Evolutionary conservation across 139 green algal species (phyloP).

Genomic region (Chlamydomonas schloesseri): DNA sequence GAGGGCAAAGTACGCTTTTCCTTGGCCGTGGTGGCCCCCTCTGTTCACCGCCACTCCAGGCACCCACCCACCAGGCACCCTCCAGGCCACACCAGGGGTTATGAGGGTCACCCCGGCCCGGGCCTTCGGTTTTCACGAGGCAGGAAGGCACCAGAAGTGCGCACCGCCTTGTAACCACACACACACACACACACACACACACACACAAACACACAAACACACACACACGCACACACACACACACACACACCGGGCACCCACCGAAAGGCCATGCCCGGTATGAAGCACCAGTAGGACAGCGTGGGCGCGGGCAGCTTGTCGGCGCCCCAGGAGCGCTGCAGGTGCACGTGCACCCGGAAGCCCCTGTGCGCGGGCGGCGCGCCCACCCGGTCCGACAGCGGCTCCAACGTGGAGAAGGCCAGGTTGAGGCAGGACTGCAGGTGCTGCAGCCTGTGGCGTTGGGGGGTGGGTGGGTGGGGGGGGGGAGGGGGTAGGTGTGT

Average conservation of each 20-base stretch:
- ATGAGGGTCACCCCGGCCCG: no score
- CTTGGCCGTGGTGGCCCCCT: no score
- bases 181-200: no score
- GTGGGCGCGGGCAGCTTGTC: constrained; percentile 70
- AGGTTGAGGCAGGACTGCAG: constrained; percentile 70
- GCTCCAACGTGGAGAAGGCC: constrained; percentile 69
- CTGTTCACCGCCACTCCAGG: no score
- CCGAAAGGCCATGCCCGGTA: constrained; percentile 68
- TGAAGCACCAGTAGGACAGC: constrained; percentile 95
- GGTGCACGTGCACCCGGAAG: constrained; percentile 85
- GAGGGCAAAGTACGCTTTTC: no score
- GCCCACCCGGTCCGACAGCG: constrained; percentile 36
- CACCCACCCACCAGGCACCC: background rate
- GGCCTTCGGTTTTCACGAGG: no score
- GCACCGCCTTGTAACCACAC: no score
- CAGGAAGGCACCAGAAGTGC: no score
- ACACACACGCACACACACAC: no score
- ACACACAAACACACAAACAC: no score
- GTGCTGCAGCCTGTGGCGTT: constrained; percentile 58
- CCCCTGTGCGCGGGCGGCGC: constrained; percentile 59
- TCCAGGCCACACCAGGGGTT: no score
- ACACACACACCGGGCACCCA: no score
- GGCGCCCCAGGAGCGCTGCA: constrained; percentile 60
- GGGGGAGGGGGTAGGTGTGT: background rate
- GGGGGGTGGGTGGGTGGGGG: background rate